These are phyloP conservation scores for rapeseed (Brassica napus) DNA, from an alignment of 345 rosid species.

Conservation along the genomic window Da-Ae NC_063435.1:11713501-11714000, in stretches of 20 bases:
- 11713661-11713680: constrained; percentile 19
- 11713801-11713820: constrained; percentile 23
- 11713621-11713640: background rate
- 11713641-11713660: constrained; percentile 37
- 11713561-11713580: background rate
- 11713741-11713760: constrained; percentile 36
- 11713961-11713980: background rate
- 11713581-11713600: constrained; percentile 1
- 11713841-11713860: background rate
- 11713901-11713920: constrained; percentile 36
- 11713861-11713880: background rate
- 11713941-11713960: constrained; percentile 6
- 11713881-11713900: background rate
- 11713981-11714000: constrained; percentile 23
- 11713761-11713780: constrained; percentile 41
- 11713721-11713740: constrained; percentile 27
- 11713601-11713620: background rate
- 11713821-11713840: constrained; percentile 15
- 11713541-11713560: constrained; percentile 9
- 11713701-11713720: background rate
- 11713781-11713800: constrained; percentile 9
- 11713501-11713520: background rate
- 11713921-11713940: background rate
- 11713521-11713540: constrained; percentile 1
- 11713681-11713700: constrained; percentile 37